phyloP scores from a whole-genome alignment of 441 rosid species.

The Rhodomyrtus psidioides region DNA sequence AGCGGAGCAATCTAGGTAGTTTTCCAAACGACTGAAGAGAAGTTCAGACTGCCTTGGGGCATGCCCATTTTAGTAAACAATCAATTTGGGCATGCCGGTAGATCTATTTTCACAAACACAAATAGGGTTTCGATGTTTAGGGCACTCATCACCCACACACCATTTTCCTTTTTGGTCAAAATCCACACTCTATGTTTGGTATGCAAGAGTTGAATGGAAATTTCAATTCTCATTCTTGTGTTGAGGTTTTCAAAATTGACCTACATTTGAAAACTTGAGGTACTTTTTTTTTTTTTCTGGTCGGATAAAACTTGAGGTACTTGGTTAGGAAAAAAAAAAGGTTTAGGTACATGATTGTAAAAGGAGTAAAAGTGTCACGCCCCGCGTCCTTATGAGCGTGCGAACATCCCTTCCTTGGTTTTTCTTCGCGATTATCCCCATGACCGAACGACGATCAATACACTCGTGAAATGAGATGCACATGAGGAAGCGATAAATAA shows the following conservation, averaged over 20 bases:
- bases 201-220: not conserved
- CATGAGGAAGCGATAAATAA: too few species aligned
- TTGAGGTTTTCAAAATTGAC: not conserved
- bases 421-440: too few species aligned
- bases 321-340: not conserved
- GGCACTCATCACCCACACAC: not conserved
- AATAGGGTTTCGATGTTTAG: not conserved
- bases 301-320: too few species aligned
- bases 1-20: not conserved
- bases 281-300: too few species aligned
- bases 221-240: not conserved
- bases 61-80: not conserved
- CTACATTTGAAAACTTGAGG: not conserved
- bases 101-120: not conserved
- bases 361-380: not conserved
- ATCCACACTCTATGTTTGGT: not conserved
- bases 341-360: not conserved
- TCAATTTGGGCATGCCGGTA: not conserved
- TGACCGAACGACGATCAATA: too few species aligned
- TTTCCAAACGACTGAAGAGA: not conserved
- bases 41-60: not conserved
- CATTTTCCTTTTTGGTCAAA: too few species aligned
- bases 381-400: too few species aligned
- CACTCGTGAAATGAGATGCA: too few species aligned
- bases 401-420: too few species aligned